Evolutionary conservation across 2,329 filamentous ascomycete species (phyloP).

Genomic region (Fusarium nematophilum): DNA sequence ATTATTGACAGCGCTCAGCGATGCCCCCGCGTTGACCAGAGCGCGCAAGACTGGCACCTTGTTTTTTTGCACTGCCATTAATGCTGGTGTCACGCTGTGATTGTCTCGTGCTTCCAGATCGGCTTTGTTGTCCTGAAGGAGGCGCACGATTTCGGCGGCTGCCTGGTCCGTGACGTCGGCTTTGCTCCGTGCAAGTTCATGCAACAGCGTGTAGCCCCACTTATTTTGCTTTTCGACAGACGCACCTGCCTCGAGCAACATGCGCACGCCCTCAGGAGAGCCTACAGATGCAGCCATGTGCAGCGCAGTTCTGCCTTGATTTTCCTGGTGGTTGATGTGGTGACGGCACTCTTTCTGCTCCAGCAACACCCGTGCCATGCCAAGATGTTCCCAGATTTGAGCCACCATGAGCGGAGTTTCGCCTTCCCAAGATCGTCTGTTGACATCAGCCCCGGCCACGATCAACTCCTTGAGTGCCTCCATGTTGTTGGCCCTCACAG

Average conservation of each 20-base stretch:
- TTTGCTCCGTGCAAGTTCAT: rapidly evolving
- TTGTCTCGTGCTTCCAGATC: not conserved
- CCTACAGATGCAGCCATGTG: rapidly evolving
- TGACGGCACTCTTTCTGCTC: not conserved
- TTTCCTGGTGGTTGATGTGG: rapidly evolving
- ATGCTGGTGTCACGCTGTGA: rapidly evolving
- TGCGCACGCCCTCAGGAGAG: not conserved
- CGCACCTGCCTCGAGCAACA: conserved; percentile 25
- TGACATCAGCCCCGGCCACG: not conserved
- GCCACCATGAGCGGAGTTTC: not conserved
- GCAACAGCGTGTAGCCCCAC: rapidly evolving
- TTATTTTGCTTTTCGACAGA: rapidly evolving
- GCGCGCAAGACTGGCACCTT: rapidly evolving
- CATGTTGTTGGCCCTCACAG: rapidly evolving
- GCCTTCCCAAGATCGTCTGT: rapidly evolving
- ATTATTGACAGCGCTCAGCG: rapidly evolving
- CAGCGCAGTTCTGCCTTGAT: rapidly evolving
- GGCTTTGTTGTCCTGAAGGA: not conserved
- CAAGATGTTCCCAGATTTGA: rapidly evolving
- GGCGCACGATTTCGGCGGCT: rapidly evolving
- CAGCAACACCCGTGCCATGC: not conserved
- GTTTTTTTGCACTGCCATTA: rapidly evolving
- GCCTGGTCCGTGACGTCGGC: rapidly evolving
- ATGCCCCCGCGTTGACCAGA: conserved; percentile 1
- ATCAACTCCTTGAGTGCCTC: conserved; percentile 5